A percentile compares a stretch with the other conserved stretches of the same genome.
Conservation (phyloP, 257 asterid species). For the Nicotiana paniculata region DNA sequence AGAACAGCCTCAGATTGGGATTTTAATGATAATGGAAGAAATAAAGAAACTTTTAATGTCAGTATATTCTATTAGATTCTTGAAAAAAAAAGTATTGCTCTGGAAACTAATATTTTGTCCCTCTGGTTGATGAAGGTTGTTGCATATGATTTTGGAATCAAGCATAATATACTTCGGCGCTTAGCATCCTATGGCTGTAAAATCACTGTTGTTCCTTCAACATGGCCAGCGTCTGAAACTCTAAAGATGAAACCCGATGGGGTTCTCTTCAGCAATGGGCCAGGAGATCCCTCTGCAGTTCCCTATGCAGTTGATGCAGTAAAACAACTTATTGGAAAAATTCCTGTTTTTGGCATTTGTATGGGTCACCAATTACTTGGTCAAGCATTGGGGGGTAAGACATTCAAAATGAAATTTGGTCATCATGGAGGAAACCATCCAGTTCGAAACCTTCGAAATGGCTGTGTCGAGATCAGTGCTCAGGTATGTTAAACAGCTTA, state of each 20-base stretch:
- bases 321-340: slow-evolving; percentile 69
- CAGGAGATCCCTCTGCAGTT: slow-evolving; percentile 98
- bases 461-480: slow-evolving; percentile 87
- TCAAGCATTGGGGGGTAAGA: slow-evolving; percentile 95
- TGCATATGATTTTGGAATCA: slow-evolving; percentile 97
- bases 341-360: slow-evolving; percentile 90
- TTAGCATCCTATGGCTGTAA: slow-evolving; percentile 89
- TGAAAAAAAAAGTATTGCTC: not conserved
- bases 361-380: slow-evolving; percentile 99
- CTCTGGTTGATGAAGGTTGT: slow-evolving; percentile 53
- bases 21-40: slow-evolving; percentile 45
- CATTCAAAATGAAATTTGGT: slow-evolving; percentile 96
- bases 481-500: slow-evolving; percentile 47
- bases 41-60: slow-evolving; percentile 44
- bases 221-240: slow-evolving; percentile 87
- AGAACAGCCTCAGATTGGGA: slow-evolving; percentile 70
- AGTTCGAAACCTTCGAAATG: slow-evolving; percentile 69
- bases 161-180: slow-evolving; percentile 85
- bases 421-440: slow-evolving; percentile 99
- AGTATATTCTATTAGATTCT: slow-evolving; percentile 17
- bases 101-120: slow-evolving; percentile 8
- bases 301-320: slow-evolving; percentile 92
- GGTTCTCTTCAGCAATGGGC: slow-evolving; percentile 90
- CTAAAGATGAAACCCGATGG: slow-evolving; percentile 92
- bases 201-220: slow-evolving; percentile 88